Evolutionary conservation across 495 filamentous ascomycete species (phyloP).

Genomic region (Trichoderma orchidacearum): DNA sequence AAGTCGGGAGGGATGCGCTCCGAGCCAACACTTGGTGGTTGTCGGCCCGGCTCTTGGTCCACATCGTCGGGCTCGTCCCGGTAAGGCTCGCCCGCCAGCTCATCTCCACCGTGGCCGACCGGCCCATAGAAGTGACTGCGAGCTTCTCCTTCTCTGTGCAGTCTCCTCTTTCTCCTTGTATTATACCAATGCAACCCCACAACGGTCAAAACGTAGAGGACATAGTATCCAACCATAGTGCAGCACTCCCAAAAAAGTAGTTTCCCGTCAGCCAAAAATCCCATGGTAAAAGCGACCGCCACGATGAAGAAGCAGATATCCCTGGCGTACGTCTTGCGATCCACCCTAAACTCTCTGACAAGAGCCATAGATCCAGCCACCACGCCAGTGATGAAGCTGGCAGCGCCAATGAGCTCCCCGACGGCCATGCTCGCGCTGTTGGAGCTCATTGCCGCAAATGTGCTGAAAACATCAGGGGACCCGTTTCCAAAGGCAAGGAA

Average conservation of each 20-base stretch:
- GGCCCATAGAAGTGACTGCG: constrained; percentile 59
- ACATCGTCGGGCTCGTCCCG: constrained; percentile 45
- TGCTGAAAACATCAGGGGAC: constrained; percentile 98
- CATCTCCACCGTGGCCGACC: constrained; percentile 25
- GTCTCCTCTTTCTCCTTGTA: constrained; percentile 40
- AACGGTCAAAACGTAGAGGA: constrained; percentile 81
- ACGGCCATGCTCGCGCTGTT: constrained; percentile 92
- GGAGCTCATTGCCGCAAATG: constrained; percentile 94
- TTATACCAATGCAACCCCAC: constrained; percentile 87
- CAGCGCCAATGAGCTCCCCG: constrained; percentile 90
- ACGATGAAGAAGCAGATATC: constrained; percentile 91
- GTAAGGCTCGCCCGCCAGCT: constrained; percentile 54
- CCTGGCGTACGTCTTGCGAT: constrained; percentile 74
- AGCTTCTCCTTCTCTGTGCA: constrained; percentile 52
- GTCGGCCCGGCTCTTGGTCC: constrained; percentile 45
- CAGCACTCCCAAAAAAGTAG: constrained; percentile 80
- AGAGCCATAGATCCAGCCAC: constrained; percentile 98
- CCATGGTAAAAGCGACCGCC: constrained; percentile 76
- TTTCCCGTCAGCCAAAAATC: constrained; percentile 73
- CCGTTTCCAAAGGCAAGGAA: constrained; percentile 97
- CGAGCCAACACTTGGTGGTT: constrained; percentile 19
- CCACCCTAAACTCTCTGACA: constrained; percentile 83
- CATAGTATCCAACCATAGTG: constrained; percentile 82
- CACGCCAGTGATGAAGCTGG: constrained; percentile 91
- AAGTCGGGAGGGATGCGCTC: constrained; percentile 56